These are phyloP conservation scores for Penicillium oxalicum DNA, from an alignment of 2,329 filamentous ascomycete species.

Conservation along the genomic window DNA sequence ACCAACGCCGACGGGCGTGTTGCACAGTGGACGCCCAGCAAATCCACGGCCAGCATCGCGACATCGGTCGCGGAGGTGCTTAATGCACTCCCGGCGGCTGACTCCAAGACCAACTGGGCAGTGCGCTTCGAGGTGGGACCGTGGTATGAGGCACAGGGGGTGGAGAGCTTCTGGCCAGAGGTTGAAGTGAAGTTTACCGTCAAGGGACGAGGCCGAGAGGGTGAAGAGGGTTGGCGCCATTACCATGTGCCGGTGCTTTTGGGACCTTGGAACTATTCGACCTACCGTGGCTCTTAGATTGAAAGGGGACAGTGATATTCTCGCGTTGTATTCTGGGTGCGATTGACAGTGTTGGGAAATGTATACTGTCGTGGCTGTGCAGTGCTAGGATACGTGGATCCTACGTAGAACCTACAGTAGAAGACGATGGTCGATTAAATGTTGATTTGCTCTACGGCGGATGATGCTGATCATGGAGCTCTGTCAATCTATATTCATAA, in stretches of 20 bases:
- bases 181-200: slow-evolving; percentile 48
- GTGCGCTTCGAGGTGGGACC: slow-evolving; percentile 42
- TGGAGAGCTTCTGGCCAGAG: slow-evolving; percentile 48
- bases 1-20: slow-evolving; percentile 45
- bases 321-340: too few species aligned
- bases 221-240: slow-evolving; percentile 41
- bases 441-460: too few species aligned
- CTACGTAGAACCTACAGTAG: too few species aligned
- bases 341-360: too few species aligned
- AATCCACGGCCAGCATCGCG: slow-evolving; percentile 11
- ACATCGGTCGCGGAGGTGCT: slow-evolving; percentile 26
- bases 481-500: background rate
- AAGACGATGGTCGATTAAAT: too few species aligned
- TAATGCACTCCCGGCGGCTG: slow-evolving; percentile 28
- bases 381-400: too few species aligned
- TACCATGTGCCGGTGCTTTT: slow-evolving; percentile 48
- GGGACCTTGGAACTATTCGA: slow-evolving; percentile 48
- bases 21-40: slow-evolving; percentile 36
- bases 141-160: slow-evolving; percentile 44
- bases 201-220: slow-evolving; percentile 36
- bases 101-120: slow-evolving; percentile 41
- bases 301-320: too few species aligned
- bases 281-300: slow-evolving; percentile 43
- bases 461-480: background rate
- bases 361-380: too few species aligned